Evolutionary conservation across 768 basidiomycete genomes (phyloP).

Genomic region (Coprinellus micaceus): DNA sequence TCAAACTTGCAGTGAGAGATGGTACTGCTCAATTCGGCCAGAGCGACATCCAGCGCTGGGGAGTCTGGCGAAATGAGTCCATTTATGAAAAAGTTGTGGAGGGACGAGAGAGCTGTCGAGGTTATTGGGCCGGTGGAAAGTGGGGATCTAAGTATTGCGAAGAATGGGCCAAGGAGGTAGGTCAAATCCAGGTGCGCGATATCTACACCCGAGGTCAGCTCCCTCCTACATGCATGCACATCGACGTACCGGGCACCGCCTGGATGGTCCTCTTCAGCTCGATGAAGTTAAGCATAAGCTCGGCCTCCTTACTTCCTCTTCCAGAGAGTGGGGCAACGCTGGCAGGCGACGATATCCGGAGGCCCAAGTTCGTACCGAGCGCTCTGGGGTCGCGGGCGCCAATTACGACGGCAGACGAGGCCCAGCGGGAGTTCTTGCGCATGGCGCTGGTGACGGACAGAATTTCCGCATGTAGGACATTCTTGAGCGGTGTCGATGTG

Average conservation of each 20-base stretch:
- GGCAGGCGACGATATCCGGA: constrained; percentile 56
- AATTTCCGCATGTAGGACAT: constrained; percentile 88
- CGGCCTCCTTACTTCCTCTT: constrained; percentile 65
- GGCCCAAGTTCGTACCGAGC: constrained; percentile 70
- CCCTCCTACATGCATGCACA: constrained; percentile 1
- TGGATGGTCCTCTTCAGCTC: constrained; percentile 74
- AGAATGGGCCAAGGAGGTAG: constrained; percentile 79
- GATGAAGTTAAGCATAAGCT: constrained; percentile 88
- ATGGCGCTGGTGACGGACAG: constrained; percentile 88
- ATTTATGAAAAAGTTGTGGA: constrained; percentile 85
- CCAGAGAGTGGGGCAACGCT: constrained; percentile 39
- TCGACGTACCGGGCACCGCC: constrained; percentile 56
- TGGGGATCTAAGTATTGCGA: constrained; percentile 88
- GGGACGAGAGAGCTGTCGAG: constrained; percentile 82
- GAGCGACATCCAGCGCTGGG: constrained; percentile 55
- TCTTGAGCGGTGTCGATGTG: constrained; percentile 53
- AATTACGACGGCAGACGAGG: constrained; percentile 64
- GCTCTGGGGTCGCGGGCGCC: constrained; percentile 62
- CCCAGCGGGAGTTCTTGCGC: constrained; percentile 98
- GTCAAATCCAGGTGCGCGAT: constrained; percentile 54
- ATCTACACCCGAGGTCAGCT: constrained; percentile 38
- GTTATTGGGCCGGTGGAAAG: constrained; percentile 97
- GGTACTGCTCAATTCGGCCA: constrained; percentile 82
- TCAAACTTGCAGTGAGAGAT: constrained; percentile 98
- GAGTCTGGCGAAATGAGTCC: constrained; percentile 63